A percentile compares a stretch with the other conserved stretches of the same genome.
These are phyloP conservation scores for Ophiostoma sp. DNA, from an alignment of 2,329 filamentous ascomycete species.

Conservation along the genomic window DNA sequence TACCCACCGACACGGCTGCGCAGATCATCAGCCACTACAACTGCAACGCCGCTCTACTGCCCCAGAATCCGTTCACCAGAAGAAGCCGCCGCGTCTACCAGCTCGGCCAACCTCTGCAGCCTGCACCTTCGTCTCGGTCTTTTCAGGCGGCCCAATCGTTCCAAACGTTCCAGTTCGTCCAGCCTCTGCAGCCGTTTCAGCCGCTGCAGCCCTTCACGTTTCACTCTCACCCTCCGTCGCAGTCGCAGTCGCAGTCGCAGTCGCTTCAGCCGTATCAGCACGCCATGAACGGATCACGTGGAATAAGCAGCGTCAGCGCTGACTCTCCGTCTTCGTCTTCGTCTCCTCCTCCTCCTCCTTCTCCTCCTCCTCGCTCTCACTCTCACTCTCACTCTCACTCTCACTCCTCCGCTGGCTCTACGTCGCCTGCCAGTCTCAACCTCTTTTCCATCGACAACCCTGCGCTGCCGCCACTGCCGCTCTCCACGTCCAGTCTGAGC, in stretches of 20 bases:
- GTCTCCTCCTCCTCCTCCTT: not conserved
- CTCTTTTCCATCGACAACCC: not conserved
- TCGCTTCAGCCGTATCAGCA: not conserved
- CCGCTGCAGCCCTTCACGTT: not conserved
- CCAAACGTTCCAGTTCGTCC: no score
- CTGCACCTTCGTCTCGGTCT: no score
- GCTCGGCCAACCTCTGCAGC: not conserved
- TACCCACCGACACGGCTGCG: not conserved
- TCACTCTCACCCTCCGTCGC: not conserved
- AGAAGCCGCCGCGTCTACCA: slow-evolving; percentile 12
- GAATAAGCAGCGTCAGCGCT: slow-evolving; percentile 13
- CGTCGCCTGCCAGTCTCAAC: not conserved
- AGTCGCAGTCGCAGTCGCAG: not conserved
- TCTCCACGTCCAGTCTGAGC: slow-evolving; percentile 16
- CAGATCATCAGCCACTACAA: not conserved
- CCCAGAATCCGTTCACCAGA: no score
- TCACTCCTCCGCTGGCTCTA: not conserved
- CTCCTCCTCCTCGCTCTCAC: not conserved
- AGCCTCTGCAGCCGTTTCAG: not conserved
- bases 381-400: no score
- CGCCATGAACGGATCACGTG: slow-evolving; percentile 11
- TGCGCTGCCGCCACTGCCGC: slow-evolving; percentile 13
- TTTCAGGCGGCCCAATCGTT: no score
- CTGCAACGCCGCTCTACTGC: no score
- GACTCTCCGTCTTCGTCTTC: not conserved